Evolutionary conservation across 805 yeast genomes (phyloP).

Genomic region (Brettanomyces custersianus): DNA sequence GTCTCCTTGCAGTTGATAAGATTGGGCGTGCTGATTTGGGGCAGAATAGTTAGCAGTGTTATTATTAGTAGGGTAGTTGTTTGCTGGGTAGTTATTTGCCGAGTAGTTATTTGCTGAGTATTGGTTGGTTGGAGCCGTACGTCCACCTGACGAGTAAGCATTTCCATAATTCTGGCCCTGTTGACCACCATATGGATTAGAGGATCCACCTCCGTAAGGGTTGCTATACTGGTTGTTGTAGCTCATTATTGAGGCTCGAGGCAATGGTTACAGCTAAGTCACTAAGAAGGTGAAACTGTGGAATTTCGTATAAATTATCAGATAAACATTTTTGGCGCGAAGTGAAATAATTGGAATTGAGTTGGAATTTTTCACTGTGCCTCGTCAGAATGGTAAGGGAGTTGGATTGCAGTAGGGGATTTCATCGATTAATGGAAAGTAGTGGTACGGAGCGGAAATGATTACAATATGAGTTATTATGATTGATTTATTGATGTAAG

Average conservation of each 20-base stretch:
- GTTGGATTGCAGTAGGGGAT: too few species aligned
- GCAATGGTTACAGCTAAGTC: too few species aligned
- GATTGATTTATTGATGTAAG: too few species aligned
- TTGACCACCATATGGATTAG: not conserved
- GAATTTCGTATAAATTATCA: too few species aligned
- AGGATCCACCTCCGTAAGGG: slow-evolving; percentile 1
- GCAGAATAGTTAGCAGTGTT: not conserved
- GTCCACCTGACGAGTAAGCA: not conserved
- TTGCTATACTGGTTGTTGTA: slow-evolving; percentile 4
- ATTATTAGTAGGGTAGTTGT: not conserved
- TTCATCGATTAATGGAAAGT: too few species aligned
- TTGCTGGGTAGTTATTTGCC: not conserved
- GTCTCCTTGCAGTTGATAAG: slow-evolving; percentile 1
- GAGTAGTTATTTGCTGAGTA: slow-evolving; percentile 1
- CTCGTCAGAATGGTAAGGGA: too few species aligned
- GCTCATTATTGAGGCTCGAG: slow-evolving; percentile 2
- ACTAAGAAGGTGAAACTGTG: too few species aligned
- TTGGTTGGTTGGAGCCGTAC: not conserved
- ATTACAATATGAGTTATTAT: too few species aligned
- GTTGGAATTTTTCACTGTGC: too few species aligned
- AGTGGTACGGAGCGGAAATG: too few species aligned
- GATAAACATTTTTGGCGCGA: too few species aligned
- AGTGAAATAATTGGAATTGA: too few species aligned
- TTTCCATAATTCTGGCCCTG: not conserved
- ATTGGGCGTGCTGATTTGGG: not conserved